Base-by-base conservation (phyloP, 1,284 basidiomycete genomes). In the Grifola frondosa region DNA sequence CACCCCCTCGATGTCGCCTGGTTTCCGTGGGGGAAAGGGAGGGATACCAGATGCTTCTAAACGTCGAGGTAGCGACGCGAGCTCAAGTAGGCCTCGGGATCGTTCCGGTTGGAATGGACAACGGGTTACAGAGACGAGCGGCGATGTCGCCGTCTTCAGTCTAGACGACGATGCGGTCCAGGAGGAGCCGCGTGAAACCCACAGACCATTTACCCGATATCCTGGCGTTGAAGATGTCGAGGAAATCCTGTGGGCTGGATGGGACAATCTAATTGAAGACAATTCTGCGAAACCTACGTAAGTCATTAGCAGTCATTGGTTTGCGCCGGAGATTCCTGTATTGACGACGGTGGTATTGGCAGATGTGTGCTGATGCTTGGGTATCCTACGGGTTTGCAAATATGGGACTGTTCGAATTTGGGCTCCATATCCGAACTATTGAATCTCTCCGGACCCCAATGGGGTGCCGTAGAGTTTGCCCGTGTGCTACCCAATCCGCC, bases 341-440 rank as follows among this genome's bases (percentile, higher is more conserved):
- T 13, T 34, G 2, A 12, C 34, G 2, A 36, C 37, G 10, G 26
- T 19, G 11, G 22, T 13, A 26, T 12, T 25, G 26, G 30, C 38
- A 78, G 78, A 41, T 70, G 75, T n/a, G 60, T 84, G 6, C 71
- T 88, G 9, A 62, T 85, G 32, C 62, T 87, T 8, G 79, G 73
- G 0, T 87, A 87, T 58, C 57, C 66, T 7, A 61, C 67, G 5
- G 80, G 80, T 4, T 56, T 88, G 28, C 82, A 87, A 54, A 70
- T 86, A 21, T 88, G 84, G 84, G 82, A 88, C 55, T 80, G 78
- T 50, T 72, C 75, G 5, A 69, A 77, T 50, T 62, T 87, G 11
- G 74, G 70, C 12, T 69, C 73, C 1, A 73, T 86, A 3, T 59
- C 66, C 0, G 85, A 88, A 55, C 56, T 77, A 19, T 61, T 78